Percentiles rank a stretch among this genome's conserved stretches.
phyloP scores from a whole-genome alignment of 495 filamentous ascomycete genomes.

The Penicillium odoratum region DNA sequence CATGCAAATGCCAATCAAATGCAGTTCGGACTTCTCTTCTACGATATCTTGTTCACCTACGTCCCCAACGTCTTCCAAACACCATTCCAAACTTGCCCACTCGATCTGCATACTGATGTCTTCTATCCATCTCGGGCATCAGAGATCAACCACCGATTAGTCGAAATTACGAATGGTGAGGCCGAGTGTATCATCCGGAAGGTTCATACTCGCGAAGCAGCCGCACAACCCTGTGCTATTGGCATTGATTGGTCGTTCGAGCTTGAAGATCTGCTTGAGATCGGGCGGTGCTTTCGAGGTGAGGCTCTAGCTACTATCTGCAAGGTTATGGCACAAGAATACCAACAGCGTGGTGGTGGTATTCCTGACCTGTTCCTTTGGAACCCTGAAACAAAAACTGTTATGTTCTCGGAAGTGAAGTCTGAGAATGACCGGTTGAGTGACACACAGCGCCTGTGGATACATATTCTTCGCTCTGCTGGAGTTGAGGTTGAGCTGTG shows the following conservation, averaged over 20 bases:
- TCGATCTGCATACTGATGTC: constrained; percentile 90
- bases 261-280: constrained; percentile 75
- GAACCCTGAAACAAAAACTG: constrained; percentile 56
- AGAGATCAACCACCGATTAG: constrained; percentile 87
- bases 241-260: constrained; percentile 90
- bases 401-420: constrained; percentile 91
- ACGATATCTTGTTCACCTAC: constrained; percentile 90
- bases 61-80: constrained; percentile 97
- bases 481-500: constrained; percentile 87
- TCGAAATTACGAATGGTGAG: constrained; percentile 76
- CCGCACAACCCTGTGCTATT: constrained; percentile 76
- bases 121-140: constrained; percentile 84
- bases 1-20: neutral
- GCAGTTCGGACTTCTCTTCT: constrained; percentile 84
- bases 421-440: constrained; percentile 93
- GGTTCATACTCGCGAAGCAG: constrained; percentile 63
- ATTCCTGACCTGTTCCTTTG: constrained; percentile 94
- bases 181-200: constrained; percentile 65
- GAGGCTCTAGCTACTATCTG: constrained; percentile 78
- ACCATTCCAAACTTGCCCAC: constrained; percentile 85
- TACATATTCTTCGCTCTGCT: constrained; percentile 83
- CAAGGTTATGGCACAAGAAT: constrained; percentile 94
- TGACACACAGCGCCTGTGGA: constrained; percentile 96
- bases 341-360: constrained; percentile 79
- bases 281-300: constrained; percentile 78